Percentiles rank a stretch among this genome's conserved stretches.
Conservation (phyloP, 345 rosid species). For the Gossypium australe region DNA sequence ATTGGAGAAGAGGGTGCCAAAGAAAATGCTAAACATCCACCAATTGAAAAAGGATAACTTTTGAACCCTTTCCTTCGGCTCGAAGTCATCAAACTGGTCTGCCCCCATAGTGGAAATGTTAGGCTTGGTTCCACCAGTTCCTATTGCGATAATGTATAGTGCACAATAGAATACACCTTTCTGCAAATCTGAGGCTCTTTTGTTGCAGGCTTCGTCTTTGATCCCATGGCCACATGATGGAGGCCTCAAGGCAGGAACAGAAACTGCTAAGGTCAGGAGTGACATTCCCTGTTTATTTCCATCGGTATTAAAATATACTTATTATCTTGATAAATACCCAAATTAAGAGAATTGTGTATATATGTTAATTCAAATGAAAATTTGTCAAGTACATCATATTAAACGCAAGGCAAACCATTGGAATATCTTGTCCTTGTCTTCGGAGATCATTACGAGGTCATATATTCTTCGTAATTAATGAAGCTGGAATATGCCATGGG, state of each 20-base stretch:
- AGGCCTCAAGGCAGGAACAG: conserved; percentile 38
- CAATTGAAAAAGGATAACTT: conserved; percentile 69
- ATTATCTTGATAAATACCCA: not conserved
- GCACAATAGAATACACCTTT: conserved; percentile 41
- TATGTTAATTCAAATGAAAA: not conserved
- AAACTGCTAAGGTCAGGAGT: conserved; percentile 46
- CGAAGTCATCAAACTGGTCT: conserved; percentile 58
- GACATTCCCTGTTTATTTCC: conserved; percentile 48
- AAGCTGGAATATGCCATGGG: too few relatives aligned
- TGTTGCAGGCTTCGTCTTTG: conserved; percentile 26
- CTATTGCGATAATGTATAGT: conserved; percentile 36
- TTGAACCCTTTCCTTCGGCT: conserved; percentile 48
- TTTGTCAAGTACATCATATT: too few relatives aligned
- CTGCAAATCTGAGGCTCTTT: conserved; percentile 29
- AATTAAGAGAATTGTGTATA: not conserved
- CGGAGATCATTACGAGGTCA: too few relatives aligned
- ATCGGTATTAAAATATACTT: not conserved
- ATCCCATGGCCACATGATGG: conserved; percentile 36
- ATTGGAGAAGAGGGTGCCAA: conserved; percentile 52
- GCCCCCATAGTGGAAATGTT: conserved; percentile 72
- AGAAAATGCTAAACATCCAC: conserved; percentile 67
- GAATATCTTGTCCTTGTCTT: too few relatives aligned
- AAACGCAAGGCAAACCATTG: too few relatives aligned
- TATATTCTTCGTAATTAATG: too few relatives aligned
- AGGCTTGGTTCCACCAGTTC: conserved; percentile 63